Percentiles rank a stretch among this genome's conserved stretches.
Conservation (phyloP, 140 eudicot genomes). For the Ambrosia hybrid region DNA sequence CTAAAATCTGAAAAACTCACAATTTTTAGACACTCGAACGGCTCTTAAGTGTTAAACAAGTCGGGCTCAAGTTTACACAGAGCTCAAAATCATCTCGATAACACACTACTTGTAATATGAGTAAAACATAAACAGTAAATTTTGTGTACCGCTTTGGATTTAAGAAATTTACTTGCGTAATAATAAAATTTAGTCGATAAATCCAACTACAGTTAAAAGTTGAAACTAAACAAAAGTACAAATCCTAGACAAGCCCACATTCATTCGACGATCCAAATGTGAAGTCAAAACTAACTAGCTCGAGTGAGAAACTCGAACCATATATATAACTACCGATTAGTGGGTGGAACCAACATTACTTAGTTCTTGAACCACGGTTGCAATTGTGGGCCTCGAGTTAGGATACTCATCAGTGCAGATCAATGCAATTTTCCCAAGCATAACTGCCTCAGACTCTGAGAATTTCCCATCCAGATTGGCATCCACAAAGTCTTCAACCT, state of each 20-base stretch:
- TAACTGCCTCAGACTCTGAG: conserved; percentile 59
- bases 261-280: conserved; percentile 3
- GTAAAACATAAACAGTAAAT: not conserved
- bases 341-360: conserved; percentile 30
- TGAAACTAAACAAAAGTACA: conserved; percentile 21
- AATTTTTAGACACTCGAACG: not conserved
- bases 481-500: conserved; percentile 69
- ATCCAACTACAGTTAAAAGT: conserved; percentile 28
- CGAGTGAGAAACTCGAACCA: conserved; percentile 45
- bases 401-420: conserved; percentile 79
- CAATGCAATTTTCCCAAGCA: conserved; percentile 71
- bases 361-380: conserved; percentile 56
- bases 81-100: not conserved
- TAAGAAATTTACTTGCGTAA: not conserved
- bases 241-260: conserved; percentile 5
- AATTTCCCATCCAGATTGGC: conserved; percentile 64
- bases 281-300: not conserved
- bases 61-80: too few species aligned
- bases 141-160: not conserved
- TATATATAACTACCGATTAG: conserved; percentile 22
- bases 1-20: not conserved
- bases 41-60: not conserved
- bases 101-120: not conserved
- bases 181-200: not conserved
- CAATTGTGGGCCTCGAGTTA: conserved; percentile 55